Conservation (phyloP, 345 rosid genomes). For the Gossypium arboreum region DNA sequence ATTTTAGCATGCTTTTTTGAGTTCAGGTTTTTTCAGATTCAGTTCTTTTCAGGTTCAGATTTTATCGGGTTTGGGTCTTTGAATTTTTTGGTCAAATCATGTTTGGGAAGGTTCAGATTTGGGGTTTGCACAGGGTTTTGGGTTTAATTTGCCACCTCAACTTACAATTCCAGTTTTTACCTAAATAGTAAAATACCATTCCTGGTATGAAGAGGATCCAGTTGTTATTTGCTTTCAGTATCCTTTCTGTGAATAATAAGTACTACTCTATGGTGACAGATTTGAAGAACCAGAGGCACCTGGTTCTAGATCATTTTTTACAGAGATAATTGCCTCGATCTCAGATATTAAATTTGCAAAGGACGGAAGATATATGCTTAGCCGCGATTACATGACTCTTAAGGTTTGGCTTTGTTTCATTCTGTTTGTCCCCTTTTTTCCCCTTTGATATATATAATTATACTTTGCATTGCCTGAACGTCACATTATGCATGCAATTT, state of each 20-base stretch:
- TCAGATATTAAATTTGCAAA: constrained; percentile 84
- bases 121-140: background rate
- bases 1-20: background rate
- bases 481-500: background rate
- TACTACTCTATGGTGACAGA: constrained; percentile 35
- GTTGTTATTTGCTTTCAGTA: background rate
- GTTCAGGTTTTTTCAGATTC: too few relatives aligned
- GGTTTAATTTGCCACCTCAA: background rate
- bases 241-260: background rate
- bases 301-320: constrained; percentile 76
- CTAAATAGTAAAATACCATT: background rate
- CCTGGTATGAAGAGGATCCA: background rate
- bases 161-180: background rate
- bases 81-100: too few relatives aligned
- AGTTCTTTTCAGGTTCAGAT: too few relatives aligned
- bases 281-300: constrained; percentile 85
- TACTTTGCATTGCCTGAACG: background rate
- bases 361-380: constrained; percentile 77
- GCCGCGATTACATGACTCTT: constrained; percentile 97
- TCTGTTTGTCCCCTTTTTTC: background rate
- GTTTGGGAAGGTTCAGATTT: background rate
- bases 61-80: too few relatives aligned
- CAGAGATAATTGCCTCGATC: constrained; percentile 91
- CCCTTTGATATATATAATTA: background rate
- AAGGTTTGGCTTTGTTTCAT: constrained; percentile 45